phyloP scores from a whole-genome alignment of 352 stramenopile species.

The Phytophthora uliginosa region DNA sequence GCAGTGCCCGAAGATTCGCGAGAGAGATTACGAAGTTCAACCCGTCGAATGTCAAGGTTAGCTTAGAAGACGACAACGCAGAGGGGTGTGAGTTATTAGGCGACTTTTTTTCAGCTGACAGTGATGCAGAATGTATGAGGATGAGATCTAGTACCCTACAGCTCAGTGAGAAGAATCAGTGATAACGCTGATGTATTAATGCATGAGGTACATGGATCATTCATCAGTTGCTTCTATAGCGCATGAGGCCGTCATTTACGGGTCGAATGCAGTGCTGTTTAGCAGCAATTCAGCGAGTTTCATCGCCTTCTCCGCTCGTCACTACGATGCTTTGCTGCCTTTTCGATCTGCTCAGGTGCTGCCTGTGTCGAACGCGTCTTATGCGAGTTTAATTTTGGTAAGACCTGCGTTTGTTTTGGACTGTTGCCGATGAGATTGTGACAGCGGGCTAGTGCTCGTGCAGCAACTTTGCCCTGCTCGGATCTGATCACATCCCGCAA shows the following conservation, averaged over 20 bases:
- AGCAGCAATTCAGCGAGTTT: no score
- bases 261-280: no score
- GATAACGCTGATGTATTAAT: no score
- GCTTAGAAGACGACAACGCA: constrained; percentile 2
- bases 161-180: no score
- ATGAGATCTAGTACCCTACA: no score
- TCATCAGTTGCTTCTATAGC: no score
- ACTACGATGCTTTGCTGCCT: constrained; percentile 1
- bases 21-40: neutral
- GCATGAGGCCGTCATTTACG: no score
- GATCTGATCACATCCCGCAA: neutral
- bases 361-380: neutral
- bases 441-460: neutral
- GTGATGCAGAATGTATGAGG: no score
- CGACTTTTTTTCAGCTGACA: no score
- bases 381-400: no score
- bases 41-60: constrained; percentile 2
- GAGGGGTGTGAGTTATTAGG: constrained; percentile 3
- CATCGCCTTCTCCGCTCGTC: neutral
- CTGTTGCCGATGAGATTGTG: neutral
- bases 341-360: neutral
- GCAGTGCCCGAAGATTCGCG: constrained; percentile 13
- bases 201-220: no score
- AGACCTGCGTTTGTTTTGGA: no score
- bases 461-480: neutral